Conservation (phyloP, 768 basidiomycete species). For the Flagelloscypha sp. region DNA sequence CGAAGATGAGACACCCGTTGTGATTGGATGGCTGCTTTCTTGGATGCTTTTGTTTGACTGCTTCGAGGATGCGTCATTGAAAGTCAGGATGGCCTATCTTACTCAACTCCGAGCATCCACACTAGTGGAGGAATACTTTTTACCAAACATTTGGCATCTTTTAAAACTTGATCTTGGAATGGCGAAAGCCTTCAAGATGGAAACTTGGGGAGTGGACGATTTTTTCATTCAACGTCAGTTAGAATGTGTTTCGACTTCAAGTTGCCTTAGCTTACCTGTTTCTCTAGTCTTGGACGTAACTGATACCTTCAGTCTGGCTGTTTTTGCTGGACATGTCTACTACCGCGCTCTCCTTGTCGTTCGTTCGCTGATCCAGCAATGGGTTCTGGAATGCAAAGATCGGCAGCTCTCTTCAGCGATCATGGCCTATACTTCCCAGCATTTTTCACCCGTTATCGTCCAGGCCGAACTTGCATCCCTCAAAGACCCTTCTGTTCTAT, state of each 20-base stretch:
- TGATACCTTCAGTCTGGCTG: constrained; percentile 40
- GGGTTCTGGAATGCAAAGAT: constrained; percentile 85
- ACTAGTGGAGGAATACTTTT: constrained; percentile 54
- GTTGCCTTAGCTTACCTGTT: constrained; percentile 2
- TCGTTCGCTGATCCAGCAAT: constrained; percentile 77
- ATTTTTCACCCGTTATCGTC: constrained; percentile 89
- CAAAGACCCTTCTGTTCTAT: constrained; percentile 41
- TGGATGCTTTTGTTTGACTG: constrained; percentile 90
- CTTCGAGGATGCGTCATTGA: constrained; percentile 83
- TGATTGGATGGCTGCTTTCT: constrained; percentile 65
- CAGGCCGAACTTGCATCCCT: constrained; percentile 72
- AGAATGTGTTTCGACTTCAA: background rate
- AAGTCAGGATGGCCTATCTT: constrained; percentile 77
- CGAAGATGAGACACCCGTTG: constrained; percentile 20
- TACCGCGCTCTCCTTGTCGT: constrained; percentile 79
- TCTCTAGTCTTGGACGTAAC: constrained; percentile 52
- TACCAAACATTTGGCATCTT: constrained; percentile 63
- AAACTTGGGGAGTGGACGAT: constrained; percentile 79
- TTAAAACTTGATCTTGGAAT: constrained; percentile 61
- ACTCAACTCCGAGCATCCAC: constrained; percentile 72
- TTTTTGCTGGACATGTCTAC: constrained; percentile 82
- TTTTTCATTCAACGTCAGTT: constrained; percentile 66
- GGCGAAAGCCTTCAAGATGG: constrained; percentile 68
- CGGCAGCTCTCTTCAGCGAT: constrained; percentile 76
- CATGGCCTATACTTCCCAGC: constrained; percentile 66